Conservation (phyloP, 176 grass and related monocot species). For the Pharus latifolius region DNA sequence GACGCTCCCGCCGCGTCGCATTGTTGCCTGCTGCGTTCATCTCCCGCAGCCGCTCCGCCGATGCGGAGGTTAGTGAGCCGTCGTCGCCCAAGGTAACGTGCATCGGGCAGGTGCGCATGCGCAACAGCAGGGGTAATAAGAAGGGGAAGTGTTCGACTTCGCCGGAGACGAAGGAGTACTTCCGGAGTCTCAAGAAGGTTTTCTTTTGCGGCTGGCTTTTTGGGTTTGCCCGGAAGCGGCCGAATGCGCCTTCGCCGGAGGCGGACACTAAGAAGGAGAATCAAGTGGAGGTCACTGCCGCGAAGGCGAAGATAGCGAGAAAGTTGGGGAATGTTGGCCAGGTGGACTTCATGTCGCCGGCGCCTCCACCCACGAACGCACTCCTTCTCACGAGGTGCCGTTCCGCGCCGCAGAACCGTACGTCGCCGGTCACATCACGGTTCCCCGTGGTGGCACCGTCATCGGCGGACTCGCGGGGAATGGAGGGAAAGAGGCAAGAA, state of each 20-base stretch:
- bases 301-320: not conserved
- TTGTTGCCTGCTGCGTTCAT: too few relatives aligned
- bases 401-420: slow-evolving; percentile 39
- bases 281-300: not conserved
- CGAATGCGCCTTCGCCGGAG: not conserved
- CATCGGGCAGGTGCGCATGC: slow-evolving; percentile 37
- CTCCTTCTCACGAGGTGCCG: slow-evolving; percentile 45
- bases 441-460: too few relatives aligned
- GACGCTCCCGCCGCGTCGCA: too few relatives aligned
- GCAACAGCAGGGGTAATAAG: slow-evolving; percentile 20
- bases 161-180: not conserved
- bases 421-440: not conserved
- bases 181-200: slow-evolving; percentile 8
- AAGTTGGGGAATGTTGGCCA: slow-evolving; percentile 6
- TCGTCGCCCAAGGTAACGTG: slow-evolving; percentile 31
- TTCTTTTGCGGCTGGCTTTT: slow-evolving; percentile 11
- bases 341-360: slow-evolving; percentile 1
- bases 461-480: not conserved
- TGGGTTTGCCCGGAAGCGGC: not conserved
- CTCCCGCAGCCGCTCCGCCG: not conserved
- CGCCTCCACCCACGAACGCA: slow-evolving; percentile 35
- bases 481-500: not conserved
- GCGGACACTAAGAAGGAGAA: not conserved
- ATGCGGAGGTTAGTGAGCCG: slow-evolving; percentile 2
- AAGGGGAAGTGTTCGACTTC: not conserved